These are phyloP conservation scores for Ceratonia siliqua DNA, from an alignment of 306 rosid species.

Conservation along the genomic window DNA sequence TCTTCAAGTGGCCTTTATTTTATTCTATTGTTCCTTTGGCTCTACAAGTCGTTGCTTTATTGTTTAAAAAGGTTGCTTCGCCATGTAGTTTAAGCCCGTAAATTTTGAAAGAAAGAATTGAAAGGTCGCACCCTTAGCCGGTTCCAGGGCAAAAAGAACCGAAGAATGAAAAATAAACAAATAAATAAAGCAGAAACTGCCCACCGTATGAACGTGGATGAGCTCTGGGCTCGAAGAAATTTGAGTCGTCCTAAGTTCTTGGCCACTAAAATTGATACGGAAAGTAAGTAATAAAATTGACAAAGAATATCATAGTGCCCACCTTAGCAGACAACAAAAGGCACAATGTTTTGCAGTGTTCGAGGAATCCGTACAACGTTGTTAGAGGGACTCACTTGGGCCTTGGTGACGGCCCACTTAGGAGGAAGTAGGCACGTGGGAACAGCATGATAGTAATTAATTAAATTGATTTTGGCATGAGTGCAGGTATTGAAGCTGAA, in stretches of 20 bases:
- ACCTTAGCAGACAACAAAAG: constrained; percentile 57
- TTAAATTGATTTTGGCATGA: neutral
- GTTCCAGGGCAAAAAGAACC: constrained; percentile 35
- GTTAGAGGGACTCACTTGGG: constrained; percentile 42
- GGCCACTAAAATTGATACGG: constrained; percentile 22
- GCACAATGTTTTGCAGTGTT: constrained; percentile 32
- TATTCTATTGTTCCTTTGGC: constrained; percentile 18
- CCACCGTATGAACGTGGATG: constrained; percentile 57
- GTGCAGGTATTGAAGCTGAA: constrained; percentile 64
- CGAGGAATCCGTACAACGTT: constrained; percentile 46
- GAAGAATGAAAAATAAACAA: neutral
- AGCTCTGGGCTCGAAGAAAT: constrained; percentile 71
- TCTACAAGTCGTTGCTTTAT: constrained; percentile 33
- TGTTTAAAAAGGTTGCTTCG: neutral
- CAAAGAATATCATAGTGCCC: constrained; percentile 47
- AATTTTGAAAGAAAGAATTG: constrained; percentile 14
- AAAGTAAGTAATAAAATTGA: neutral
- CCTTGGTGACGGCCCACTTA: constrained; percentile 42
- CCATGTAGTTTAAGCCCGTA: constrained; percentile 26
- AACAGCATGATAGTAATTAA: too few relatives aligned
- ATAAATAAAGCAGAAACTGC: constrained; percentile 28
- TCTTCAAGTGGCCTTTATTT: constrained; percentile 2
- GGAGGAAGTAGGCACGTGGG: constrained; percentile 33
- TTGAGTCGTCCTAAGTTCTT: constrained; percentile 37
- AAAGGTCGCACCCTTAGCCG: constrained; percentile 14